Conservation (phyloP, 352 stramenopile genomes). For the Pythium sp. region DNA sequence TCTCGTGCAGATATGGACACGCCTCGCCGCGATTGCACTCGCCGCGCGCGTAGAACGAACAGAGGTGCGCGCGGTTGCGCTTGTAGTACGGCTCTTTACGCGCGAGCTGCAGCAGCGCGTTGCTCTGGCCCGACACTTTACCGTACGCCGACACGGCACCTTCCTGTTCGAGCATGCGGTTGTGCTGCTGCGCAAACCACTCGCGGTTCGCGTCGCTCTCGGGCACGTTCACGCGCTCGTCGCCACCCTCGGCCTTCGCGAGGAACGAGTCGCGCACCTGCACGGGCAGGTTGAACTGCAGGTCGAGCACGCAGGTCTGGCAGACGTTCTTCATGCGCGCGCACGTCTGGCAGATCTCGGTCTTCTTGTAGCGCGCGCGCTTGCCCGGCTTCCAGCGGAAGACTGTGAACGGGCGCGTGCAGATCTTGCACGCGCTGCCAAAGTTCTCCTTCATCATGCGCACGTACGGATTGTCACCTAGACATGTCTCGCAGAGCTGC, state of each 20-base stretch:
- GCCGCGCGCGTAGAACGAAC: constrained; percentile 93
- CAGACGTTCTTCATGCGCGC: constrained; percentile 99
- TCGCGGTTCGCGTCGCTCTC: constrained; percentile 94
- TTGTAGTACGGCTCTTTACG: constrained; percentile 90
- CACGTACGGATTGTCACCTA: constrained; percentile 99
- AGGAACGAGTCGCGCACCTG: constrained; percentile 93
- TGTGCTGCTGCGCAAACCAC: constrained; percentile 93
- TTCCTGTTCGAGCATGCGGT: constrained; percentile 90
- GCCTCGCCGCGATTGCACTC: constrained; percentile 91
- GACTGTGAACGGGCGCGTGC: constrained; percentile 96
- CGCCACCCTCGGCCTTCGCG: constrained; percentile 35
- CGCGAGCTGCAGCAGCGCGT: constrained; percentile 80
- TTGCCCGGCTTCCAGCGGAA: constrained; percentile 98
- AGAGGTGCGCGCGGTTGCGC: constrained; percentile 90
- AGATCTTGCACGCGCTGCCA: constrained; percentile 98
- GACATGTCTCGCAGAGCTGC: constrained; percentile 97
- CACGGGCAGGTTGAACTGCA: constrained; percentile 97
- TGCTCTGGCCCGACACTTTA: constrained; percentile 68
- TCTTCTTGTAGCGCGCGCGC: constrained; percentile 97
- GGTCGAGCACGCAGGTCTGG: constrained; percentile 98
- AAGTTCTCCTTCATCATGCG: constrained; percentile 98
- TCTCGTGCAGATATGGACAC: constrained; percentile 95
- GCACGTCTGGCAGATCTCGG: constrained; percentile 97
- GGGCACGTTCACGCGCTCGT: constrained; percentile 74
- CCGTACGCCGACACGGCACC: constrained; percentile 85